Evolutionary conservation across 768 basidiomycete genomes (phyloP), one percentile per base, ranked within the genome.

Genomic region (Lactarius trivialis): DNA sequence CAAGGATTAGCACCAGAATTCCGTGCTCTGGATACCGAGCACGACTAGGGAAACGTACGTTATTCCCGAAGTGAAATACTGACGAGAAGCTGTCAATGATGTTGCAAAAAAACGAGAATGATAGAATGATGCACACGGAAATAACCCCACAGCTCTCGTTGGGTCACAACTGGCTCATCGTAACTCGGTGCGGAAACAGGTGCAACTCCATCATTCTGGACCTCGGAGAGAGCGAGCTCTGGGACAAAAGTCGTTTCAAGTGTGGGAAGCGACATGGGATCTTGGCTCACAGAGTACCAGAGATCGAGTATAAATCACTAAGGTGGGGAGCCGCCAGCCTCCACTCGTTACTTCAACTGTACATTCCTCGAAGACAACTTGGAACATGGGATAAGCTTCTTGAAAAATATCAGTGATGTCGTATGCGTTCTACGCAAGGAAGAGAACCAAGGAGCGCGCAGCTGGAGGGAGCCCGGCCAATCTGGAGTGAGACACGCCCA

Each of bases 51-150:
- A 7, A 14, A 65, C 79, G n/a, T 66, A 88, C 87, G 72, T 89
- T 90, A 65, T 90, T 83, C 55, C 89, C 89, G 60, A 90, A 91
- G 73, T 85, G 88, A 70, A 90, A 91, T 60, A 91, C 89, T 91
- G 56, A 52, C n/a, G 12, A 58, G 26, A 19, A 33, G 54, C 14
- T 34, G 54, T 57, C 51, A 65, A 14, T 28, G 39, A 49, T 36
- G n/a, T 55, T 30, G 19, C 61, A 89, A 86, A 90, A 14, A 17
- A 39, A 34, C 32, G 33, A 24, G 12, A 6, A 19, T 19, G n/a
- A 7, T 19, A 11, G 26, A 34, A 7, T 2, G 49, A 32, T 7
- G 81, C 83, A 34, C 52, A 89, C 88, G 65, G 70, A 91, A 91
- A 69, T 91, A 92, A 58, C 83, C 83, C 90, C 89, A 91, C 7